Percentiles rank a stretch among this genome's conserved stretches.
Conservation (phyloP, 2,329 filamentous ascomycete genomes). For the Helicocarpus griseus region DNA sequence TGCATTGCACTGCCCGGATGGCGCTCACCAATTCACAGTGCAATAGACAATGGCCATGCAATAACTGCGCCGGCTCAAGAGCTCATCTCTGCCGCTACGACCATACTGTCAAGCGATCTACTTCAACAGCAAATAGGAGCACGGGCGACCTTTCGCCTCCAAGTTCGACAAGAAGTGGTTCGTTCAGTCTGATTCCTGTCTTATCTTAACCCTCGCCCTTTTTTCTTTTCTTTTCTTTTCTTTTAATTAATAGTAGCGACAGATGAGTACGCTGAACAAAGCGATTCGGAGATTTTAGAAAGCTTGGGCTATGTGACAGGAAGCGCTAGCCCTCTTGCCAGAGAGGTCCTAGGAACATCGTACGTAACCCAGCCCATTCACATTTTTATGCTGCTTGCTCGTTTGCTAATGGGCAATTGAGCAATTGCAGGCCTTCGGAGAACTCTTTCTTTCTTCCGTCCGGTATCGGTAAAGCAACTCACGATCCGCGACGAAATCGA, state of each 20-base stretch:
- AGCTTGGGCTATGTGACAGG: slow-evolving; percentile 1
- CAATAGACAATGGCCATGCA: slow-evolving; percentile 3
- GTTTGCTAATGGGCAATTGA: background rate
- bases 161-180: background rate
- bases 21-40: slow-evolving; percentile 1
- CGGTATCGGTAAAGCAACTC: background rate
- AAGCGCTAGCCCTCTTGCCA: background rate
- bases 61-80: slow-evolving; percentile 3
- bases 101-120: background rate
- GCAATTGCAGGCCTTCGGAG: background rate
- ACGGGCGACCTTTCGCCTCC: background rate
- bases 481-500: slow-evolving; percentile 1
- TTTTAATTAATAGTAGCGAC: background rate
- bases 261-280: background rate
- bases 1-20: background rate
- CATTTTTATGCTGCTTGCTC: background rate
- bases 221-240: background rate
- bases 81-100: slow-evolving; percentile 4
- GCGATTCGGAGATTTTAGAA: slow-evolving; percentile 1
- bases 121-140: background rate
- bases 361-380: background rate
- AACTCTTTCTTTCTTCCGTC: background rate
- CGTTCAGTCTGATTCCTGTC: background rate
- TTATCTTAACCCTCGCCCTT: no score
- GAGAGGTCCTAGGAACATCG: background rate